phyloP scores from a whole-genome alignment of 108 stramenopile genomes.

The Schizochytrium sp. region DNA sequence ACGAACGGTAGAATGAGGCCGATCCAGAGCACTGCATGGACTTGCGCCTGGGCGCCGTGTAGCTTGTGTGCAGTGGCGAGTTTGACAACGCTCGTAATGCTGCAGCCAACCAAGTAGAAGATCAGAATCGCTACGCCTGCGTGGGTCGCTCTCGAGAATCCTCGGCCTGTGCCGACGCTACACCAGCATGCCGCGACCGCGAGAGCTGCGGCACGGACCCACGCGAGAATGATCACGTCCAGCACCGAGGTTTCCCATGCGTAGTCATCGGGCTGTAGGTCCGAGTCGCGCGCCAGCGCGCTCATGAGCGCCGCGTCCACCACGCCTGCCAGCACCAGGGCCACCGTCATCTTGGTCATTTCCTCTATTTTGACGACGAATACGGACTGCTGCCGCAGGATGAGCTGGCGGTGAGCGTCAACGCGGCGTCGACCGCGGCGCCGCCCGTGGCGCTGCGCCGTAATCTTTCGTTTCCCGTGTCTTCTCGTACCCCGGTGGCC shows the following conservation, averaged over 20 bases:
- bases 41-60: neutral
- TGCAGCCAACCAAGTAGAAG: neutral
- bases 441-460: too few species aligned
- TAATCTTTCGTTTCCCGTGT: too few species aligned
- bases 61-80: neutral
- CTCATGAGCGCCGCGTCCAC: neutral
- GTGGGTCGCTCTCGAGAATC: neutral
- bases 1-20: neutral
- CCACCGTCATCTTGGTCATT: too few species aligned
- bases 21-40: neutral
- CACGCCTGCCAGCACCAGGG: neutral
- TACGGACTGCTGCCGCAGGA: too few species aligned
- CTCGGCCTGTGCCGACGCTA: too few species aligned
- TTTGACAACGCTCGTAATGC: neutral
- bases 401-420: too few species aligned
- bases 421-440: too few species aligned
- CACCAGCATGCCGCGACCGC: neutral
- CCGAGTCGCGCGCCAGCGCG: neutral
- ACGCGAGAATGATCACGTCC: neutral
- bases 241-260: neutral
- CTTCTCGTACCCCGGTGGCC: too few species aligned
- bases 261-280: neutral
- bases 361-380: too few species aligned
- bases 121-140: neutral
- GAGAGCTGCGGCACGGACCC: neutral